Evolutionary conservation across 768 basidiomycete species (phyloP).

Genomic region (Mycena haematopus): DNA sequence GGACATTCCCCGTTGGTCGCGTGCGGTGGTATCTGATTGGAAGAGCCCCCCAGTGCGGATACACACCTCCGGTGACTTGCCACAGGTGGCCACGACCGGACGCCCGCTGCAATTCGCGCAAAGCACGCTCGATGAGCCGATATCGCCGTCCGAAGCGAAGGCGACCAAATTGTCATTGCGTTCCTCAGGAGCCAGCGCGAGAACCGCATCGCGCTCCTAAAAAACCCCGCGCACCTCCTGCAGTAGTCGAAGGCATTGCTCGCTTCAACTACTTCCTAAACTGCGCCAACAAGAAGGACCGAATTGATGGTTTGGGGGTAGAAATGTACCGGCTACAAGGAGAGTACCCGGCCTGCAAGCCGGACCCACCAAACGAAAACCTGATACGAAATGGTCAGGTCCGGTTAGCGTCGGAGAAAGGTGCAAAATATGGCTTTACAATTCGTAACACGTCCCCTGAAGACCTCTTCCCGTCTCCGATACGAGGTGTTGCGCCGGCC

Average conservation of each 20-base stretch:
- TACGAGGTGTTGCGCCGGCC: too few species aligned
- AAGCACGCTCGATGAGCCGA: not conserved
- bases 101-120: not conserved
- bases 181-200: not conserved
- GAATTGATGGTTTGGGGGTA: not conserved
- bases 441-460: conserved; percentile 1
- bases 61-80: not conserved
- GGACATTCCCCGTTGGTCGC: not conserved
- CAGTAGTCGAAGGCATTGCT: not conserved
- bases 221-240: not conserved
- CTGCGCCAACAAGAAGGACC: not conserved
- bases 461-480: too few species aligned
- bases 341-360: not conserved
- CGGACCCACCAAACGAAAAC: conserved; percentile 11
- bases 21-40: conserved; percentile 2
- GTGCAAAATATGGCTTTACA: conserved; percentile 14
- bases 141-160: not conserved
- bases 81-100: not conserved
- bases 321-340: conserved; percentile 18
- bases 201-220: not conserved
- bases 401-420: not conserved
- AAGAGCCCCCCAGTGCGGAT: not conserved
- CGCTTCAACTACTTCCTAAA: conserved; percentile 19
- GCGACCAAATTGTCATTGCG: conserved; percentile 13
- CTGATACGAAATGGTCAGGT: not conserved